Percentiles rank a stretch among this genome's conserved stretches.
phyloP scores from a whole-genome alignment of 73 alveolate genomes.

The Tetrahymena elliotti region DNA sequence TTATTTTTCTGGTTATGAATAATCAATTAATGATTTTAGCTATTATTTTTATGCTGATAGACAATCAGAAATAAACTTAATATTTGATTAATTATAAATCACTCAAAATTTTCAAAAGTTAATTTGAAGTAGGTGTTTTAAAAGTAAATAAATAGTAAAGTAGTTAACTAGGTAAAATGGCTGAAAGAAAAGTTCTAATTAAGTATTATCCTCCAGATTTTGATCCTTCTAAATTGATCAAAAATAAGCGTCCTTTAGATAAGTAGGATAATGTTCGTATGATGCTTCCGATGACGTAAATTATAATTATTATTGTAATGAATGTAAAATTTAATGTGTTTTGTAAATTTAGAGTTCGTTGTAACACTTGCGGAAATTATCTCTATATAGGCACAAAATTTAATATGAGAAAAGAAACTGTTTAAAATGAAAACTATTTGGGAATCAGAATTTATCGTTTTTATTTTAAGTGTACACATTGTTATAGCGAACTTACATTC shows the following conservation, averaged over 20 bases:
- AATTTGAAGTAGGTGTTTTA: background rate
- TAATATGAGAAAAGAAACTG: slow-evolving; percentile 95
- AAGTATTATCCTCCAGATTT: slow-evolving; percentile 96
- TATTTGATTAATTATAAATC: background rate
- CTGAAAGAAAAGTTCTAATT: slow-evolving; percentile 90
- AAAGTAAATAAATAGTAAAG: background rate
- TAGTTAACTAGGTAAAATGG: slow-evolving; percentile 53
- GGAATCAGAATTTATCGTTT: slow-evolving; percentile 91
- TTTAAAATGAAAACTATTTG: slow-evolving; percentile 85
- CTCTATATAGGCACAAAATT: slow-evolving; percentile 97
- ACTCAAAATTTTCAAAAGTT: background rate
- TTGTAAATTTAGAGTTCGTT: slow-evolving; percentile 11
- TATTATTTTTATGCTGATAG: background rate
- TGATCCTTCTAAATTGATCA: slow-evolving; percentile 77
- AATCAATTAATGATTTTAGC: background rate
- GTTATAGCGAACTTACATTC: slow-evolving; percentile 95
- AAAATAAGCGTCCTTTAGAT: slow-evolving; percentile 67
- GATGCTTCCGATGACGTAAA: slow-evolving; percentile 87
- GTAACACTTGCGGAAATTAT: slow-evolving; percentile 94
- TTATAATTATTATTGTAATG: background rate
- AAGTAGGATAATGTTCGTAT: slow-evolving; percentile 78
- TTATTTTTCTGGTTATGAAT: too few species aligned
- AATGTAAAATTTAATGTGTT: background rate
- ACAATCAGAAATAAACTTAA: background rate
- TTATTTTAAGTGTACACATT: slow-evolving; percentile 90